phyloP scores from a whole-genome alignment of 2,329 filamentous ascomycete genomes.

The Colletotrichum euphorbiae region DNA sequence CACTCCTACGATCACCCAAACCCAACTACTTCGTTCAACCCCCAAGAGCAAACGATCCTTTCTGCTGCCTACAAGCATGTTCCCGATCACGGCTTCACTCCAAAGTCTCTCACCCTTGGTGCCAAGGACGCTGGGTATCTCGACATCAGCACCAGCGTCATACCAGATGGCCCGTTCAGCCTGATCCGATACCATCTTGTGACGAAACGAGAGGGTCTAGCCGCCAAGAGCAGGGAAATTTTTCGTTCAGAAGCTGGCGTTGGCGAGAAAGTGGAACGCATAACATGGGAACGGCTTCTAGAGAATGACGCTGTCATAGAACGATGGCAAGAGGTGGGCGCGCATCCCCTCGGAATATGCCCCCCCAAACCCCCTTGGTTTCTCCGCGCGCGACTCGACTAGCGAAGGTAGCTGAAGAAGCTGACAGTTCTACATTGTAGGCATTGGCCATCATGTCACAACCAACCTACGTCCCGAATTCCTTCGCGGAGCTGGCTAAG shows the following conservation, averaged over 20 bases:
- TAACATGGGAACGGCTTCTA: slow-evolving; percentile 82
- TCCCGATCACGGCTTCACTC: slow-evolving; percentile 84
- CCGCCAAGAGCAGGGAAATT: slow-evolving; percentile 51
- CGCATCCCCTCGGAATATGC: background rate
- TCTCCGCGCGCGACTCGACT: too few species aligned
- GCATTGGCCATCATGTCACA: slow-evolving; percentile 92
- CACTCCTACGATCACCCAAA: slow-evolving; percentile 79
- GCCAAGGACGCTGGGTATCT: slow-evolving; percentile 87
- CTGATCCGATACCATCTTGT: slow-evolving; percentile 84
- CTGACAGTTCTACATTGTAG: slow-evolving; percentile 55
- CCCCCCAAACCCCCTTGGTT: too few species aligned
- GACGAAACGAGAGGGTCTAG: slow-evolving; percentile 72
- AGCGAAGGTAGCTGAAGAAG: background rate
- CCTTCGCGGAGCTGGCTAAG: slow-evolving; percentile 80
- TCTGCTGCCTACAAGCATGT: slow-evolving; percentile 83
- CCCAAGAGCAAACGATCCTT: slow-evolving; percentile 81
- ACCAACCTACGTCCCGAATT: slow-evolving; percentile 79
- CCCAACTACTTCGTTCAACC: slow-evolving; percentile 71
- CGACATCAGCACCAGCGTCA: slow-evolving; percentile 85
- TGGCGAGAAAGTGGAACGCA: slow-evolving; percentile 72
- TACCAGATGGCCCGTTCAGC: slow-evolving; percentile 83
- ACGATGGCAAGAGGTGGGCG: slow-evolving; percentile 84
- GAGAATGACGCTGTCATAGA: slow-evolving; percentile 79
- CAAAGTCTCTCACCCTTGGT: slow-evolving; percentile 77
- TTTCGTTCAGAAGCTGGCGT: slow-evolving; percentile 55